Base-by-base conservation (phyloP, 129 eudicot genomes). In the Smallanthus sonchifolius region DNA sequence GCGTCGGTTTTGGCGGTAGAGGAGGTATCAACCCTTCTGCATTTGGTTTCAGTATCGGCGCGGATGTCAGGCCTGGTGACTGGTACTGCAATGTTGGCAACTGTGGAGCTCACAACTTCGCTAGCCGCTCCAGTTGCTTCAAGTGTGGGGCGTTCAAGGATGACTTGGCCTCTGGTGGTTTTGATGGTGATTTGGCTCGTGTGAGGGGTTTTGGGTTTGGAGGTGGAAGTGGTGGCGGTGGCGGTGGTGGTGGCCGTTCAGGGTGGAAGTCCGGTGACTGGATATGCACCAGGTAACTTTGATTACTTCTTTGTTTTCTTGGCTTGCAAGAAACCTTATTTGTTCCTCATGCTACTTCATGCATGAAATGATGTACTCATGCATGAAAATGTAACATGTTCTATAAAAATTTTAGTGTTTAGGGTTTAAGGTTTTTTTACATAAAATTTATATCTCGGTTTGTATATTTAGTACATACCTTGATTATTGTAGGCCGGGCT, bases 31-130 rank as follows among this genome's bases (percentile, higher is more conserved):
- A 47, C 35, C 76, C 59, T 20, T 65, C 87, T 9, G 62, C 84
- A 0, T 85, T 85, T 10, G 89, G 91, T 4, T 89, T 92, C 57
- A 38, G n/a, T n/a, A n/a, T 62, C 6, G 99, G 97, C 37, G 94
- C 99, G 0, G 99, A 95, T 67, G 99, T 95, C 6, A 84, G 99
- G 83, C 99, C 99, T 20, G 99, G 99, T 5, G 99, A 95, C 79
- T 95, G 99, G 99, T 95, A 95, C 86, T 95, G 99, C 79, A 70
- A 83, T 30, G 72, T 88, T 8, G 93, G 90, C 43, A 88, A 88
- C 80, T 95, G 99, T n/a, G 99, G 97, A 1, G 91, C 97, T 52
- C 99, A 95, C 71, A 95, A 95, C 86, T 95, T 95, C 59, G 99
- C 99, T 28, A 95, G 97, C 87, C 91, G 99, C 39, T 95, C 96